These are phyloP conservation scores for Eucalyptus pumila DNA, from an alignment of 345 rosid species.

Conservation along the genomic window DNA sequence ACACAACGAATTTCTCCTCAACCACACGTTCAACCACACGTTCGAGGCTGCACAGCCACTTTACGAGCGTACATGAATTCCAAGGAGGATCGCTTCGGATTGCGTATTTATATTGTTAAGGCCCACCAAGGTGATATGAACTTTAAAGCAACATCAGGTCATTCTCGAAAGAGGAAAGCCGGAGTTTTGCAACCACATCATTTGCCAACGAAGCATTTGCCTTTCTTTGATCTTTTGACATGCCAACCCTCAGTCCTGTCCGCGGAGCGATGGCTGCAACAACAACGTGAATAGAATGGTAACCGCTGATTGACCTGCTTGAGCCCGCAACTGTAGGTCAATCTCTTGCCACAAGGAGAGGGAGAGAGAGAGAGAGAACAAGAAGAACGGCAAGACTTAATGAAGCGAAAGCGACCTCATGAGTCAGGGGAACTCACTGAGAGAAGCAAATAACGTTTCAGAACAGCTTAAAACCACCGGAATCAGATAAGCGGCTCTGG, in stretches of 20 bases:
- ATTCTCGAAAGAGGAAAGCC: not conserved
- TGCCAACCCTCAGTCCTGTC: not conserved
- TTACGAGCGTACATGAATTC: not conserved
- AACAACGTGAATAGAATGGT: not conserved
- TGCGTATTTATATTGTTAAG: not conserved
- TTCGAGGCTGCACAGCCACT: not conserved
- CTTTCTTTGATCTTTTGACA: not conserved
- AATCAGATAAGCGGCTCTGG: not conserved
- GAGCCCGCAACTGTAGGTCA: not conserved
- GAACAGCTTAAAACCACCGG: not conserved
- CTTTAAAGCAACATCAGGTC: not conserved
- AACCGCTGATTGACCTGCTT: not conserved
- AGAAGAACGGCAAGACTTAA: not conserved
- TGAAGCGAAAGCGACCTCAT: not conserved
- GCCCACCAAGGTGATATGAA: not conserved
- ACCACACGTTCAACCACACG: not conserved
- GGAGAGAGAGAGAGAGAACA: not conserved
- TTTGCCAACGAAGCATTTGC: not conserved
- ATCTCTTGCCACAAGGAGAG: not conserved
- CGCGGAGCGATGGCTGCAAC: not conserved
- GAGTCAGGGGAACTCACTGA: not conserved
- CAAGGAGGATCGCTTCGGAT: not conserved
- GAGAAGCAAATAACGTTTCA: not conserved
- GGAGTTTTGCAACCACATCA: not conserved
- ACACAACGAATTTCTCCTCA: not conserved